Evolutionary conservation across 2,329 filamentous ascomycete species (phyloP), one percentile per base, ranked within the genome.

Genomic region (Fusarium sp.): DNA sequence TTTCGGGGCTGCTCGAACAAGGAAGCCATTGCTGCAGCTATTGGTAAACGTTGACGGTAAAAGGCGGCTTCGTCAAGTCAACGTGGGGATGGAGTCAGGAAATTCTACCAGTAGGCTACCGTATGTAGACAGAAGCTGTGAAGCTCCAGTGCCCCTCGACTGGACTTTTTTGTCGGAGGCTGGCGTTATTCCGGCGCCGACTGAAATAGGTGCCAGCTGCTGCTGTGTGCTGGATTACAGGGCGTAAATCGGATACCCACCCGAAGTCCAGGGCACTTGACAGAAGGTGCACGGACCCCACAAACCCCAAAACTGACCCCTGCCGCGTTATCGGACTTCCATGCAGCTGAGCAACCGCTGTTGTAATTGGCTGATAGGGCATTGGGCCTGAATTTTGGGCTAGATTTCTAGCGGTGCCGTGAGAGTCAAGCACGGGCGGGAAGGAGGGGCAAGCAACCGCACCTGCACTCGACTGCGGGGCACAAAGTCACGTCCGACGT

Each of bases 1-100:
- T 97, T 97, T 80, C 95, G 90, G 80, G 94, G 92, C 85, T 96
- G 93, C 85, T 98, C 94, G 80, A 98, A 99, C 83, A 99, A 94
- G 80, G 93, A 93, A 82, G 94, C 91, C 96, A 99, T 99, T 72
- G 69, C 67, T 78, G 77, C 75, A 76, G 77, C 75, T 74, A 49
- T 76, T 68, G 20, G 52, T 60, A 46, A 23, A 30, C 56, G 75
- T 75, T 68, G 71, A 73, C 73, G 64, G 66, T 60, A 57, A 61
- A 67, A 74, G 72, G 69, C 73, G 70, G 67, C 60, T 33, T 67
- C 69, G 73, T 75, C 70, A 75, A 76, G 73, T 75, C 72, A 75
- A 76, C 74, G 71, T 73, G 62, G 69, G 53, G 70, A 73, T 75
- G 60, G 70, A 71, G 75, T 76, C 68, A 76, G 70, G 74, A 77